phyloP scores from a whole-genome alignment of 495 filamentous ascomycete species.

The Neurospora sublineolata region DNA sequence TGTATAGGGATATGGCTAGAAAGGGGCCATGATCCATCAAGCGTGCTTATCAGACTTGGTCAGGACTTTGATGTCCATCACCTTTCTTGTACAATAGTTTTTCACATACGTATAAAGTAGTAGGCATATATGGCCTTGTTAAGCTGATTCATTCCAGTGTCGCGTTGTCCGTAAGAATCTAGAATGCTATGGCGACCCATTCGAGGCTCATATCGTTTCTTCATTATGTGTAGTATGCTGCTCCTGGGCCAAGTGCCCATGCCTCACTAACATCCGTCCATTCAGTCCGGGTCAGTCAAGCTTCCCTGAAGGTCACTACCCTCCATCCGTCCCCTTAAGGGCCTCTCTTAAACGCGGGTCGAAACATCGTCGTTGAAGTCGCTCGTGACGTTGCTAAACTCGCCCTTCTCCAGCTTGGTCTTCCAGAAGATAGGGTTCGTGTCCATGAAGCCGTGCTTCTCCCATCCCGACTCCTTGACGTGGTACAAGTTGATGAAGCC shows the following conservation, averaged over 20 bases:
- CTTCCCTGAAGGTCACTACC: no score
- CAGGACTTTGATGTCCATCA: slow-evolving; percentile 5
- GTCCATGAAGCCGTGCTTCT: slow-evolving; percentile 92
- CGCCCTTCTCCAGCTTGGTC: slow-evolving; percentile 93
- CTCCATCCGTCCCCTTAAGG: not conserved
- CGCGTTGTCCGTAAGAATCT: not conserved
- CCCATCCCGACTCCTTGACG: slow-evolving; percentile 96
- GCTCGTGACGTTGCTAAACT: slow-evolving; percentile 93
- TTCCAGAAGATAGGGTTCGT: slow-evolving; percentile 98
- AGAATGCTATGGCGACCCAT: not conserved
- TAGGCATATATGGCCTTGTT: not conserved
- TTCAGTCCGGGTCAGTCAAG: not conserved
- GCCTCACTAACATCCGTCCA: not conserved
- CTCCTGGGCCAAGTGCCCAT: not conserved
- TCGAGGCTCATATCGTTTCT: not conserved
- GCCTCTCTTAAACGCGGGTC: not conserved
- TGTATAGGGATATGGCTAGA: not conserved
- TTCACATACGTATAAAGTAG: slow-evolving; percentile 2
- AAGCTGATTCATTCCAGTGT: not conserved
- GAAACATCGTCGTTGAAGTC: slow-evolving; percentile 41
- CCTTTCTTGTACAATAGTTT: slow-evolving; percentile 18
- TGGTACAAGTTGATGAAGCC: slow-evolving; percentile 98
- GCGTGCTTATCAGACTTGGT: slow-evolving; percentile 2
- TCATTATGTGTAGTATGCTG: not conserved
- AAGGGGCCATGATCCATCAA: not conserved